A percentile compares a stretch with the other conserved stretches of the same genome.
Conservation (phyloP, 805 yeast species). For the Barnettozyma vustinii region DNA sequence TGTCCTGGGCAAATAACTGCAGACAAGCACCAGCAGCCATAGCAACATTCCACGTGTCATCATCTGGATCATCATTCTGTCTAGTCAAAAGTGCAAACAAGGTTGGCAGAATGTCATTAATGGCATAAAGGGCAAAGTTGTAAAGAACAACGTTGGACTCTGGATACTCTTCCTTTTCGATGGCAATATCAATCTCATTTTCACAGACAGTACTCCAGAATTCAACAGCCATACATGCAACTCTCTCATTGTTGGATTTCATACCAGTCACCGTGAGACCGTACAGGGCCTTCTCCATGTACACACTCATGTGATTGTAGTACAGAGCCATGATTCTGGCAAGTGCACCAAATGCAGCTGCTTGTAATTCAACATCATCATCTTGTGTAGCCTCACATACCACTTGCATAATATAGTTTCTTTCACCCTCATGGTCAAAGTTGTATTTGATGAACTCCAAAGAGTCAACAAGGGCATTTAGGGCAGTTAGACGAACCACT, state of each 20-base stretch:
- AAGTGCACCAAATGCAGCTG: constrained; percentile 92
- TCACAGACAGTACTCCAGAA: constrained; percentile 99
- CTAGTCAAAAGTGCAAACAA: constrained; percentile 71
- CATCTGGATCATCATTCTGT: constrained; percentile 91
- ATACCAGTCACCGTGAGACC: constrained; percentile 88
- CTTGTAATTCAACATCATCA: constrained; percentile 72
- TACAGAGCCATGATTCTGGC: constrained; percentile 88
- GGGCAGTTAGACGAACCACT: constrained; percentile 80
- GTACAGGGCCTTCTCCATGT: constrained; percentile 95
- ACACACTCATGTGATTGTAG: constrained; percentile 84
- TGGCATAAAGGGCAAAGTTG: constrained; percentile 82
- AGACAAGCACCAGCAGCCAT: constrained; percentile 99
- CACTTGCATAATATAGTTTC: constrained; percentile 96
- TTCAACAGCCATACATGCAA: constrained; percentile 97
- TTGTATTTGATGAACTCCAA: constrained; percentile 83
- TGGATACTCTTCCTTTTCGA: constrained; percentile 59
- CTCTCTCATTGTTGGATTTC: constrained; percentile 77
- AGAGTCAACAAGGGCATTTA: constrained; percentile 87
- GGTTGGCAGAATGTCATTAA: constrained; percentile 83
- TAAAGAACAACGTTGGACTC: constrained; percentile 48
- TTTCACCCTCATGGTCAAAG: constrained; percentile 89
- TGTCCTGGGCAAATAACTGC: constrained; percentile 87
- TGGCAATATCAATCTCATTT: constrained; percentile 80
- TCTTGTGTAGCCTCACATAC: constrained; percentile 99
- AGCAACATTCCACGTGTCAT: constrained; percentile 95